Evolutionary conservation across 768 basidiomycete species (phyloP).

Genomic region (Leccinum ochraceum): DNA sequence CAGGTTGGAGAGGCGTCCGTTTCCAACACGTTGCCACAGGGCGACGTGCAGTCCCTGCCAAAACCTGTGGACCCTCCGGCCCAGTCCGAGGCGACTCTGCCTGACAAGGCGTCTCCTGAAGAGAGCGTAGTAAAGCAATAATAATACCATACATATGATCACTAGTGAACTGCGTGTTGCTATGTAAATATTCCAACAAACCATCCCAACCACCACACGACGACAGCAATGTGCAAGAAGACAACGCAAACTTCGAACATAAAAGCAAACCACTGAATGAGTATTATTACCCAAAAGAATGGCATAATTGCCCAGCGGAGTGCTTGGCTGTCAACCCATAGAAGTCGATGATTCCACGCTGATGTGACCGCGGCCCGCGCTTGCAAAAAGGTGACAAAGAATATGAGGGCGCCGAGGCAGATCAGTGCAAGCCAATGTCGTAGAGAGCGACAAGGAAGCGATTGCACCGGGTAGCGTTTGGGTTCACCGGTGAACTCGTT

Average conservation of each 20-base stretch:
- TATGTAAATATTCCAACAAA: constrained; percentile 50
- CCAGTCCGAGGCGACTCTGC: constrained; percentile 1
- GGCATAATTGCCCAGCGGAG: constrained; percentile 65
- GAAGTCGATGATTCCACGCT: constrained; percentile 52
- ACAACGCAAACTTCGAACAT: constrained; percentile 59
- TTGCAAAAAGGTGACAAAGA: constrained; percentile 56
- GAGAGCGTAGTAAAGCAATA: not conserved
- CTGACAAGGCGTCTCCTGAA: constrained; percentile 2
- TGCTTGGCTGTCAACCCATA: constrained; percentile 58
- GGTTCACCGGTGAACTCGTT: constrained; percentile 82
- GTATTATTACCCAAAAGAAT: constrained; percentile 60
- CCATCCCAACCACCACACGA: constrained; percentile 81
- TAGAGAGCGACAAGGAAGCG: constrained; percentile 60
- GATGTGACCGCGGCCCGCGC: constrained; percentile 58
- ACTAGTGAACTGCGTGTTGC: constrained; percentile 4
- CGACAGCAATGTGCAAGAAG: constrained; percentile 55
- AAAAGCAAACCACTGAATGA: constrained; percentile 70
- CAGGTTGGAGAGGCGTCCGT: constrained; percentile 13
- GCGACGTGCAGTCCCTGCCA: constrained; percentile 6
- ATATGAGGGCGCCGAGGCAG: constrained; percentile 48
- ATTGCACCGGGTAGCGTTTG: constrained; percentile 61
- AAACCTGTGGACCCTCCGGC: constrained; percentile 1
- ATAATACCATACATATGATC: not conserved
- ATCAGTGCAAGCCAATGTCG: constrained; percentile 69
- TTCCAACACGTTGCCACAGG: constrained; percentile 5